Conservation (phyloP, 768 basidiomycete species). For the Rhodotorula taiwanensis region DNA sequence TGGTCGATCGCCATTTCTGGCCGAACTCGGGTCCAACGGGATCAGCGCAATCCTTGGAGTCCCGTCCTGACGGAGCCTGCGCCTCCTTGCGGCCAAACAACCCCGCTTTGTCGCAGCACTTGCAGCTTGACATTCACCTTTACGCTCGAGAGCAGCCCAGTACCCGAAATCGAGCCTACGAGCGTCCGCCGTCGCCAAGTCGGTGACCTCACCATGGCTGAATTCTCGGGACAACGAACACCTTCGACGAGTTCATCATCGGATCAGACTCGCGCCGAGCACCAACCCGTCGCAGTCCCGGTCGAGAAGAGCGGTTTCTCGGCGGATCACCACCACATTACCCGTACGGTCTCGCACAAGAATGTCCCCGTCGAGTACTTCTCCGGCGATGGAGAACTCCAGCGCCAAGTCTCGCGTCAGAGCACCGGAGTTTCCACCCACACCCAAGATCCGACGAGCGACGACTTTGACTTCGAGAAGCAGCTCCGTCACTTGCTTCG, state of each 20-base stretch:
- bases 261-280: conserved; percentile 8
- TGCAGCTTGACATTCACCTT: no score
- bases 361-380: conserved; percentile 19
- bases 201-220: not conserved
- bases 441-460: conserved; percentile 22
- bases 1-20: no score
- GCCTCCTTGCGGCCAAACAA: not conserved
- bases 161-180: not conserved
- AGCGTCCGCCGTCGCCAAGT: no score
- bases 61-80: not conserved
- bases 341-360: conserved; percentile 9
- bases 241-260: conserved; percentile 15
- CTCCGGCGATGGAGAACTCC: conserved; percentile 9
- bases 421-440: not conserved
- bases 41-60: no score
- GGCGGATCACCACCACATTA: not conserved
- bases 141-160: no score
- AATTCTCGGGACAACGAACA: not conserved
- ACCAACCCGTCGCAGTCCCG: not conserved
- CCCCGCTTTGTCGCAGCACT: not conserved
- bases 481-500: conserved; percentile 28
- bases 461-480: conserved; percentile 33
- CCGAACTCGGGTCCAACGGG: no score
- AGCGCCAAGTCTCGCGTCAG: conserved; percentile 20
- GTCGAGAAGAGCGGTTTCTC: not conserved